These are phyloP conservation scores for Eutrema heterophyllum DNA, from an alignment of 345 rosid species.

Conservation along the genomic window DNA sequence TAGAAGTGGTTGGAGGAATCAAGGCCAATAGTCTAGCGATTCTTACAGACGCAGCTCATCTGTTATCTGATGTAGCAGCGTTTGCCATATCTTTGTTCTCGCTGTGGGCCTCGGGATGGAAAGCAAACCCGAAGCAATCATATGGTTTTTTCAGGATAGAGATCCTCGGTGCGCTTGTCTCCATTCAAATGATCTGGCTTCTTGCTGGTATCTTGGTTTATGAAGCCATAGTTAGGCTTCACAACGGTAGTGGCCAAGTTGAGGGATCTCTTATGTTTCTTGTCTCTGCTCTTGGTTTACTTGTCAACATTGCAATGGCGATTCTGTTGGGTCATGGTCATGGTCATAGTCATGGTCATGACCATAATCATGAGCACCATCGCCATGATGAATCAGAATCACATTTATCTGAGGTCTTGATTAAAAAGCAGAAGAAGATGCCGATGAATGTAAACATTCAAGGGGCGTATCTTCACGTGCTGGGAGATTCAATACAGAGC, in stretches of 20 bases:
- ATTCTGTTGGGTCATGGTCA: background rate
- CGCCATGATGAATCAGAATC: constrained; percentile 27
- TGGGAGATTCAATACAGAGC: constrained; percentile 61
- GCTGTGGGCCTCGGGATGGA: constrained; percentile 64
- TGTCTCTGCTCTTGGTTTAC: background rate
- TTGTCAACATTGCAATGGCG: background rate
- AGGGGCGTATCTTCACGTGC: constrained; percentile 62
- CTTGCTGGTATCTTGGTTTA: constrained; percentile 59
- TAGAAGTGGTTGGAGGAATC: constrained; percentile 58
- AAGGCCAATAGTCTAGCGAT: constrained; percentile 61
- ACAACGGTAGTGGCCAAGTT: background rate
- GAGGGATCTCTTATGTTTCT: background rate
- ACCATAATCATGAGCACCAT: constrained; percentile 19
- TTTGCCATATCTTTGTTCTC: constrained; percentile 60
- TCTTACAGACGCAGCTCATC: constrained; percentile 60
- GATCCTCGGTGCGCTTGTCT: constrained; percentile 56
- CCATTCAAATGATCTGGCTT: constrained; percentile 59
- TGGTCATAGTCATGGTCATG: constrained; percentile 14
- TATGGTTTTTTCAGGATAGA: constrained; percentile 56
- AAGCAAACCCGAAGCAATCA: constrained; percentile 52
- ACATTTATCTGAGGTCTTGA: constrained; percentile 31
- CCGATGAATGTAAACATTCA: constrained; percentile 59
- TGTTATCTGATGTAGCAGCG: constrained; percentile 60
- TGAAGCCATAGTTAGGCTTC: constrained; percentile 47
- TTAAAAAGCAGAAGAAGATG: constrained; percentile 33